Percentiles rank a stretch among this genome's conserved stretches.
Evolutionary conservation across 164 flowering plant species (phyloP).

Genomic region (Vitis labrusca): DNA sequence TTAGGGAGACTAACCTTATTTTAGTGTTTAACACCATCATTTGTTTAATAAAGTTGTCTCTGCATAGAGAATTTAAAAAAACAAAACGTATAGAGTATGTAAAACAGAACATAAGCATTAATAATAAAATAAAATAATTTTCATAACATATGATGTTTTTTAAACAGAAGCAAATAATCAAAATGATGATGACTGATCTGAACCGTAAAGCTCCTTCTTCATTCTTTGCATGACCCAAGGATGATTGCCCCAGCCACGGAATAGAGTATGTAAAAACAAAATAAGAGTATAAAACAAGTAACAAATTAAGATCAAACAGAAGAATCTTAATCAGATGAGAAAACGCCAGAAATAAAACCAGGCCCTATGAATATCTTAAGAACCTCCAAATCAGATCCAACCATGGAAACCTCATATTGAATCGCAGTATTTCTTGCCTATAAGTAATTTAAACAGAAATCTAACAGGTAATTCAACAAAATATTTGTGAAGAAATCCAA

Average conservation of each 20-base stretch:
- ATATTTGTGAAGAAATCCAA: neutral
- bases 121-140: no score
- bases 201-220: conserved; percentile 50
- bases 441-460: neutral
- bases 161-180: neutral
- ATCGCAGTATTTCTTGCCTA: conserved; percentile 60
- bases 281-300: neutral
- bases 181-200: neutral
- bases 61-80: no score
- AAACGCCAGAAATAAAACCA: neutral
- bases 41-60: no score
- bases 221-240: conserved; percentile 30
- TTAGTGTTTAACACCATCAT: no score
- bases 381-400: conserved; percentile 48
- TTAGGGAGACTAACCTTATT: no score
- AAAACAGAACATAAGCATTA: no score
- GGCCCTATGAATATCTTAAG: conserved; percentile 43
- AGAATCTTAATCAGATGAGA: neutral
- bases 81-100: no score
- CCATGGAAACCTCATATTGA: conserved; percentile 51
- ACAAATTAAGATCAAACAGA: no score
- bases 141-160: neutral
- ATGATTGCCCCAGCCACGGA: neutral
- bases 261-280: neutral
- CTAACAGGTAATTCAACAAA: neutral